Base-by-base conservation (phyloP, 2,329 filamentous ascomycete species). In the Neofusicoccum ribis region DNA sequence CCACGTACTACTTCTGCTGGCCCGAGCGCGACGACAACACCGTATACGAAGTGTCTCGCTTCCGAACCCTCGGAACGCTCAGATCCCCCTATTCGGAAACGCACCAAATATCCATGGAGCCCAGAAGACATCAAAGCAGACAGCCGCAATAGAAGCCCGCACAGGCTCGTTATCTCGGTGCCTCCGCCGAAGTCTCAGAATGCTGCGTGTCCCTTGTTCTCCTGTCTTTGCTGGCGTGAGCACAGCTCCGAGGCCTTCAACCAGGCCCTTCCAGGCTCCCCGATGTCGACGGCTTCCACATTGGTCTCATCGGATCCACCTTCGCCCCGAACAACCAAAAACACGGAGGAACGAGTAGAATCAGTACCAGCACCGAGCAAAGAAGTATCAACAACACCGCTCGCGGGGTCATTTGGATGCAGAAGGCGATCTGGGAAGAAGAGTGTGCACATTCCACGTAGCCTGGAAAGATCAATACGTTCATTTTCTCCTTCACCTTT, bases 211-310 rank as follows among this genome's bases (percentile, higher is more conserved):
- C 37, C 52, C 17, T 43, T 56, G 7, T 56, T 27, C 17, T 41
- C 52, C 34, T 56, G 52, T 37, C 52, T 56, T 7, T 56, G 52
- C 34, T 56, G 52, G 52, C 52, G 52, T n/a, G 52, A 56, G 20
- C 52, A 56, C 37, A 31, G 17, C 6, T 27, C 52, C 12, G 37
- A 56, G 3, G 37, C 17, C 3, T 43, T 43, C 37, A 56, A 43
- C 34, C 36, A 37, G 12, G n/a, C 52, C 14, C 52, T 41, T 2
- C 20, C 37, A 15, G 46, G 14, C 2, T 49, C 46, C 2, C 46
- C 46, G 15, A 49, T 14, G 31, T 49, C 46, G 6, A 49, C 46
- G 15, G 31, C 46, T 20, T 15, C 20, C 46, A 49, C 46, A 27
- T 49, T 49, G 46, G 20, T 49, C 27, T 7, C 27, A 31, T 31